phyloP scores from a whole-genome alignment of 2,329 filamentous ascomycete species.

The Talaromyces sp. region DNA sequence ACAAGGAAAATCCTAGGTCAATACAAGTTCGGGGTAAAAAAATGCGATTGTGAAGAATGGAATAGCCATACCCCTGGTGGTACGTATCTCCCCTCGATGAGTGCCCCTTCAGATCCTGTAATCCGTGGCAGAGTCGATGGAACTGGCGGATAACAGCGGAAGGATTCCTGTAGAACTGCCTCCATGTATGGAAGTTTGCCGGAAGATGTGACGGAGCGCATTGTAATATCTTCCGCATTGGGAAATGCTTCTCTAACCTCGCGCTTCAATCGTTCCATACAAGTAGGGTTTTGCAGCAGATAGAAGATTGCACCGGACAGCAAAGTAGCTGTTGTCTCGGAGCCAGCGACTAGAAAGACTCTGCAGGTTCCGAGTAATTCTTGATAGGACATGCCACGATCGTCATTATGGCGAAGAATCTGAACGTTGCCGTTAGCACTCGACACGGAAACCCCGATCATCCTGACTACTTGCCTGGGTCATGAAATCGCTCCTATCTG shows the following conservation, averaged over 20 bases:
- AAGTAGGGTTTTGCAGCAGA: conserved; percentile 35
- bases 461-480: background rate
- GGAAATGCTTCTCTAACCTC: conserved; percentile 43
- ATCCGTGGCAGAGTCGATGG: conserved; percentile 8
- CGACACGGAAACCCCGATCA: background rate
- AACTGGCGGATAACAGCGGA: conserved; percentile 42
- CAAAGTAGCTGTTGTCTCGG: conserved; percentile 47
- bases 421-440: background rate
- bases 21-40: background rate
- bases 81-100: conserved; percentile 15
- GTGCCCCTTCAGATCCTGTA: conserved; percentile 3
- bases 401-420: conserved; percentile 10
- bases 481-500: conserved; percentile 20
- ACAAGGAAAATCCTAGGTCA: background rate
- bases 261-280: conserved; percentile 30
- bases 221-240: conserved; percentile 33
- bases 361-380: conserved; percentile 10
- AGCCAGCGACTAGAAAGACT: conserved; percentile 10
- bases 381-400: conserved; percentile 8
- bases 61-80: conserved; percentile 26
- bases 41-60: background rate
- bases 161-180: conserved; percentile 42
- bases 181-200: conserved; percentile 37
- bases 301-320: conserved; percentile 43
- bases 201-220: conserved; percentile 25